Evolutionary conservation across 1,284 basidiomycete genomes (phyloP).

Genomic region (Stereum hirsutum): DNA sequence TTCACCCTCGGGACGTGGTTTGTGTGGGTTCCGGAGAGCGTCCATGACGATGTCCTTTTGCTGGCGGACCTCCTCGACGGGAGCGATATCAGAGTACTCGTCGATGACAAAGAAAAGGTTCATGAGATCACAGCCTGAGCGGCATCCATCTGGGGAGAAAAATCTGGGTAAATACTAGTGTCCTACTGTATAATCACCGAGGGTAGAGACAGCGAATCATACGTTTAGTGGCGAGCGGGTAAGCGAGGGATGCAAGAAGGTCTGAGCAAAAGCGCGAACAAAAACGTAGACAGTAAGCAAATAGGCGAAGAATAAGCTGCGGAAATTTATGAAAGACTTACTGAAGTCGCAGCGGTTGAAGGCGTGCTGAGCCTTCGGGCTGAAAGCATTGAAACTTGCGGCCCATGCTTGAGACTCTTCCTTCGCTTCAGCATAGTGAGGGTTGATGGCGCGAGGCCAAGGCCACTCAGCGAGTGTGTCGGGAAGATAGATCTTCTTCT

Average conservation of each 20-base stretch:
- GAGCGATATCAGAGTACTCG: conserved; percentile 24
- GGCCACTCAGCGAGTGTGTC: conserved; percentile 12
- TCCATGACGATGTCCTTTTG: conserved; percentile 23
- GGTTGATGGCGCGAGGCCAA: conserved; percentile 14
- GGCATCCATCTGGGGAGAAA: conserved; percentile 6
- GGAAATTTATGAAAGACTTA: conserved; percentile 3
- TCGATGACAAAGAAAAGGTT: conserved; percentile 26
- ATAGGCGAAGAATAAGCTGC: too few species aligned
- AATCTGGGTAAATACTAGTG: too few species aligned
- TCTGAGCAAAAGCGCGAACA: conserved; percentile 5
- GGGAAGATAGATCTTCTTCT: conserved; percentile 12
- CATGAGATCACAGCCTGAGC: conserved; percentile 22
- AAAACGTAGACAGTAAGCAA: too few species aligned
- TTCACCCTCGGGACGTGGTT: conserved; percentile 17
- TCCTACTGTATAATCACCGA: too few species aligned
- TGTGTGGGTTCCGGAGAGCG: conserved; percentile 18
- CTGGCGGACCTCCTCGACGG: conserved; percentile 11
- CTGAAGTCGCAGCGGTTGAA: conserved; percentile 16
- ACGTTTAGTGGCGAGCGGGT: conserved; percentile 12
- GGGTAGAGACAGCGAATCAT: too few species aligned
- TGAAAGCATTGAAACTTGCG: conserved; percentile 13
- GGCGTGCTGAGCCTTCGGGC: conserved; percentile 12
- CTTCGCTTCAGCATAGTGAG: conserved; percentile 12
- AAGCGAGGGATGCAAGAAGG: conserved; percentile 13
- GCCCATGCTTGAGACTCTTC: conserved; percentile 13